Base-by-base conservation (phyloP, 371 early-diverging fungal genomes). In the Haplosporangium sp. region DNA sequence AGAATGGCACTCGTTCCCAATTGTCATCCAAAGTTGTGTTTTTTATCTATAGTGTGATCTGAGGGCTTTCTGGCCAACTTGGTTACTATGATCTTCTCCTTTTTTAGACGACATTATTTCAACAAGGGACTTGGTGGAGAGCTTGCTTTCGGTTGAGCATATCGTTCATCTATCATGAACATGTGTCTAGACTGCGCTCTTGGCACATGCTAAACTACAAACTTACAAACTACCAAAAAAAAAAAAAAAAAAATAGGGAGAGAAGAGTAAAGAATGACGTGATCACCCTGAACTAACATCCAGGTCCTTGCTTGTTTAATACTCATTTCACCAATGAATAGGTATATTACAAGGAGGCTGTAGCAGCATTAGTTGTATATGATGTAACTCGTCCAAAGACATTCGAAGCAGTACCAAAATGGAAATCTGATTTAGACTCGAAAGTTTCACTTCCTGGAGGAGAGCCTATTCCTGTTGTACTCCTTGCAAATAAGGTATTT, bases 301-400 rank as follows among this genome's bases (percentile, higher is more conserved):
- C 5, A n/a, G 15, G n/a, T n/a, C n/a, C 50, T 15, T n/a, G 15
- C 50, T 42, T 42, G 44, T 27, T 8, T 5, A 2, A n/a, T n/a
- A n/a, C 11, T 6, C 50, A 50, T 6, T 4, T n/a, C n/a, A 50
- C 15, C n/a, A 7, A n/a, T 50, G 13, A 57, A 34, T 67, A 84
- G 84, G 90, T 93, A 52, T 95, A 95, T 57, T 95, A 94, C 83
- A 89, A 94, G 61, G 94, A 92, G 57, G 94, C 95, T 4, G 85
- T 93, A 0, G 93, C 91, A 15, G 94, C 94, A 19, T 84, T 95
- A 61, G 89, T 94, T 4, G 94, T 94, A 0, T 95, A 92, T 72
- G 95, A 95, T 79, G 85, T 94, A 10, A 92, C 92, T n/a, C 87
- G 91, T 19, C 87, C 87, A 62, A 86, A 89, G 44, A 92, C 93